Conservation (phyloP, 768 basidiomycete genomes). For the Rhodotorula babjevae region DNA sequence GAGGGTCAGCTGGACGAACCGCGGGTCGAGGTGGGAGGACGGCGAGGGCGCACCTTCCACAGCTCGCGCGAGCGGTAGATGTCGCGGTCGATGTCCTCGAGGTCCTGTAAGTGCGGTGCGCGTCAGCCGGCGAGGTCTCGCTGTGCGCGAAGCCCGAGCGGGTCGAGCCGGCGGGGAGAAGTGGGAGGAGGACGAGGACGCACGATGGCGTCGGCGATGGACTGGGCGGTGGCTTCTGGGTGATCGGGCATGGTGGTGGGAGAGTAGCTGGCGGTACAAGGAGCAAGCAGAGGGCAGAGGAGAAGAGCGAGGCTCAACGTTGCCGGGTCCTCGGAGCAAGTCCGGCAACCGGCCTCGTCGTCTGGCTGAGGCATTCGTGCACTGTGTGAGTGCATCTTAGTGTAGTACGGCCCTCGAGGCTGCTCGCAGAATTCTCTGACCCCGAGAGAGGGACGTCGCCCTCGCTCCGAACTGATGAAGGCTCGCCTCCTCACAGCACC, state of each 20-base stretch:
- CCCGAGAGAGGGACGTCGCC: no score
- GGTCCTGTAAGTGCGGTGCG: constrained; percentile 6
- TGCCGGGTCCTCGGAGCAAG: no score
- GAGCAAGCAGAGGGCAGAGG: background rate
- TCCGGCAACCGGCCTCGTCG: no score
- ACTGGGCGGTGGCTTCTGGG: constrained; percentile 2
- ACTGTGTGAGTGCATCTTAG: no score
- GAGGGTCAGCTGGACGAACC: background rate
- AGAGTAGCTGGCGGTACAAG: background rate
- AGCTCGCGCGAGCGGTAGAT: constrained; percentile 35
- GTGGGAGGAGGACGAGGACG: background rate
- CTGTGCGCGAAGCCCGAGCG: no score
- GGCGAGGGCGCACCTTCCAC: constrained; percentile 25
- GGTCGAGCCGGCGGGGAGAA: background rate
- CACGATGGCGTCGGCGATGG: constrained; percentile 28
- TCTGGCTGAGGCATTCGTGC: no score
- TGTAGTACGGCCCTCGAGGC: no score
- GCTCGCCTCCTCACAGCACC: no score
- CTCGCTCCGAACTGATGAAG: no score
- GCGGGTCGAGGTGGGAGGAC: rapidly evolving
- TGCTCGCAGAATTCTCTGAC: no score
- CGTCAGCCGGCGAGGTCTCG: no score
- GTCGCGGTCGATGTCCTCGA: constrained; percentile 37
- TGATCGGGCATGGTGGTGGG: background rate
- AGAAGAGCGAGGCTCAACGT: no score